phyloP scores from a whole-genome alignment of 2,329 filamentous ascomycete species.

The Colletotrichum zoysiae region DNA sequence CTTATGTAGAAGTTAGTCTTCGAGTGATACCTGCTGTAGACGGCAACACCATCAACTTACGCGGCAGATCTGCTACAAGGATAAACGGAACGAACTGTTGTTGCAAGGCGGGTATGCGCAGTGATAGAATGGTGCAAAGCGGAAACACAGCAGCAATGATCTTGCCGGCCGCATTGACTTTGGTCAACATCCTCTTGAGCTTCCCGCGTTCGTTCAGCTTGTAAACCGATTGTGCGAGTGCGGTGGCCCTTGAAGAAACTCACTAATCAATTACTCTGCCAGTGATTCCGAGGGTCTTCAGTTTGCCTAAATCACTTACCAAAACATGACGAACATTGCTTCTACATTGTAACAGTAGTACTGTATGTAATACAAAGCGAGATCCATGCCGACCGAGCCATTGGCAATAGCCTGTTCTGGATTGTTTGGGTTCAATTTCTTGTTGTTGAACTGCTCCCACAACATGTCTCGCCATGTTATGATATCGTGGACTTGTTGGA shows the following conservation, averaged over 20 bases:
- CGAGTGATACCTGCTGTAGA: neutral
- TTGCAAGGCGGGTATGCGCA: constrained; percentile 1
- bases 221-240: neutral
- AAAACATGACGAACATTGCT: neutral
- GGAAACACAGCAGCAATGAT: neutral
- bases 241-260: neutral
- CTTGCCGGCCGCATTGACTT: neutral
- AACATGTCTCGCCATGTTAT: constrained; percentile 2
- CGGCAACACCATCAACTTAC: neutral
- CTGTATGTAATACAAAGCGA: neutral
- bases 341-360: neutral
- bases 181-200: neutral
- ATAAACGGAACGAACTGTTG: neutral
- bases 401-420: neutral
- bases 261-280: neutral
- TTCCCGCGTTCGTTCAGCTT: neutral
- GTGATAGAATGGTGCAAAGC: neutral
- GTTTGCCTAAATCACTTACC: neutral
- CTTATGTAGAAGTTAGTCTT: neutral
- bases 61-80: neutral
- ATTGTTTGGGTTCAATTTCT: neutral
- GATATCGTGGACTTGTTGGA: neutral
- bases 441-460: neutral
- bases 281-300: neutral
- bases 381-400: neutral